These are phyloP conservation scores for Cyberlindnera saturnus DNA, from an alignment of 805 yeast genomes.

Conservation along the genomic window DNA sequence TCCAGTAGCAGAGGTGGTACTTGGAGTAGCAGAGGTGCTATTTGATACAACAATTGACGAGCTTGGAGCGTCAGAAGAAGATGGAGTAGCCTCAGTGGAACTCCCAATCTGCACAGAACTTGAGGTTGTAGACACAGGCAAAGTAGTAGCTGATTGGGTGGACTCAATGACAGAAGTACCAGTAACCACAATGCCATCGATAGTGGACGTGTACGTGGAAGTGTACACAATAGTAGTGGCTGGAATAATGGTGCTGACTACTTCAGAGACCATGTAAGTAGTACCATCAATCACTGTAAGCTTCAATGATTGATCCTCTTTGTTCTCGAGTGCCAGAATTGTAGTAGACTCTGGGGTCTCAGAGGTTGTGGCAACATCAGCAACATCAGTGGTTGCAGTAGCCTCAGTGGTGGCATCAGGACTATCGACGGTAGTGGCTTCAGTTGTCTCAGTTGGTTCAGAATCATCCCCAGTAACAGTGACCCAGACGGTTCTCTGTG, in stretches of 20 bases:
- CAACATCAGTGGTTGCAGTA: constrained; percentile 12
- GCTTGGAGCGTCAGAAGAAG: constrained; percentile 2
- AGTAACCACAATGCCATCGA: constrained; percentile 15
- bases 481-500: constrained; percentile 21
- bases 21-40: constrained; percentile 1
- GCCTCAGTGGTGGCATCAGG: constrained; percentile 11
- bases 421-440: not conserved
- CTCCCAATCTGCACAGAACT: constrained; percentile 1
- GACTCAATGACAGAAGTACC: constrained; percentile 8
- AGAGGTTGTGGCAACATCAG: constrained; percentile 7
- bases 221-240: constrained; percentile 20
- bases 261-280: constrained; percentile 20
- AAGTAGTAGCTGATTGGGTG: constrained; percentile 4
- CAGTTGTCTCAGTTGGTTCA: constrained; percentile 3
- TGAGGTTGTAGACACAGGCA: constrained; percentile 3
- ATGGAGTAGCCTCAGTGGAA: constrained; percentile 1
- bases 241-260: constrained; percentile 21
- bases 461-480: constrained; percentile 19
- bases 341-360: constrained; percentile 8
- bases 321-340: constrained; percentile 19
- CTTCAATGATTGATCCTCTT: constrained; percentile 42
- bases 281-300: constrained; percentile 21
- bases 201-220: constrained; percentile 17
- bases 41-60: constrained; percentile 1
- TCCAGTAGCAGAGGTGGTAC: constrained; percentile 1